Evolutionary conservation across 139 green algal species (phyloP).

Genomic region (Parachlorella kessleri): DNA sequence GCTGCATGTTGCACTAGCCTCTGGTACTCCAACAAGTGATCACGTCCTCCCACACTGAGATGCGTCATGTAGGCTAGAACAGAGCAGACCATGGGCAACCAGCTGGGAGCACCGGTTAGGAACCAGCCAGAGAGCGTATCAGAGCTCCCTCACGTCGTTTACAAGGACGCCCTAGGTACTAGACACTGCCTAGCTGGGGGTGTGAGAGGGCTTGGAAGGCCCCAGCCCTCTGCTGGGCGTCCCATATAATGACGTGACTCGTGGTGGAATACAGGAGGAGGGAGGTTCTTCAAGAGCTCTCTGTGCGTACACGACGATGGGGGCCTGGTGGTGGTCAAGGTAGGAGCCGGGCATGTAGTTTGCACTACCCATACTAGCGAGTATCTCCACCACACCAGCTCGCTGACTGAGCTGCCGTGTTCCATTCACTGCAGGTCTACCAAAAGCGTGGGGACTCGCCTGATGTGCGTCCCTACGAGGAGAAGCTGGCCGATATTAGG

Average conservation of each 20-base stretch:
- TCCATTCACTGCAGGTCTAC: constrained; percentile 66
- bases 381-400: not conserved
- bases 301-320: constrained; percentile 90
- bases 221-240: too few species aligned
- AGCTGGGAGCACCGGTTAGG: constrained; percentile 20
- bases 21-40: too few species aligned
- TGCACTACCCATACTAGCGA: too few species aligned
- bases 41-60: not conserved
- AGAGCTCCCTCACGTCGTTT: not conserved
- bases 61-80: not conserved
- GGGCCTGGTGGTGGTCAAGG: constrained; percentile 93
- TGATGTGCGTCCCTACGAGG: constrained; percentile 64
- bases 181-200: not conserved
- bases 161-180: constrained; percentile 6
- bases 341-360: constrained; percentile 5
- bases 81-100: constrained; percentile 41
- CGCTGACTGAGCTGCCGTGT: not conserved
- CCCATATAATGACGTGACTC: too few species aligned
- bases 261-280: constrained; percentile 62
- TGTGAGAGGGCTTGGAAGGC: too few species aligned
- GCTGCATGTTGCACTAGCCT: too few species aligned
- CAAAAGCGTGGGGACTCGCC: constrained; percentile 70
- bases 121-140: not conserved
- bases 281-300: constrained; percentile 86
- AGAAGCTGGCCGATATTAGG: constrained; percentile 71